These are phyloP conservation scores for Trichoderma aggressivum DNA, from an alignment of 2,329 filamentous ascomycete species.

Conservation along the genomic window DNA sequence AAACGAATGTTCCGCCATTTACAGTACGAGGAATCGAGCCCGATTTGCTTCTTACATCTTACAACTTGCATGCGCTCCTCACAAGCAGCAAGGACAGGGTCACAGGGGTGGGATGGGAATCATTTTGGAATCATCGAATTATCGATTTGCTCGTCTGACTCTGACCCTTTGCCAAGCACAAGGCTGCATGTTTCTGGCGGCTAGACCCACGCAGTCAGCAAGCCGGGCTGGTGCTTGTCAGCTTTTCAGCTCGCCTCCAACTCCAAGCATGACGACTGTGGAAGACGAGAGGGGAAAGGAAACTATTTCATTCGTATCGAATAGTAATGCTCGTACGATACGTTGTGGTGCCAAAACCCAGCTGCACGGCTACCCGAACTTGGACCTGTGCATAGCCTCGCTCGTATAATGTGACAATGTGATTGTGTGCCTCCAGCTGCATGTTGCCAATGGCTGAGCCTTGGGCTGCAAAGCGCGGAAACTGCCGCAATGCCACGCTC, in stretches of 20 bases:
- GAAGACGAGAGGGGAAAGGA: not conserved
- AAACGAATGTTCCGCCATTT: not conserved
- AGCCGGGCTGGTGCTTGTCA: not conserved
- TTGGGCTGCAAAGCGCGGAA: not conserved
- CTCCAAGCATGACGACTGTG: not conserved
- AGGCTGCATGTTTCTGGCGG: not conserved
- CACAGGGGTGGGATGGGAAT: not conserved
- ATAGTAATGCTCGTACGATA: not conserved
- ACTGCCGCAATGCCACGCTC: not conserved
- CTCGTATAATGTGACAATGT: not conserved
- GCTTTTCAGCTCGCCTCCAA: not conserved
- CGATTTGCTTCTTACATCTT: not conserved
- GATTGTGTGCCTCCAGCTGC: not conserved
- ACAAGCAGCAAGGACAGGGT: too few species aligned
- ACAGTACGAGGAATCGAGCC: not conserved
- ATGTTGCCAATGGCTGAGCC: not conserved
- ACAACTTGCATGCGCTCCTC: too few species aligned
- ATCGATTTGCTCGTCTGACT: not conserved
- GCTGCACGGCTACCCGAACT: not conserved
- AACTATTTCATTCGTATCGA: not conserved
- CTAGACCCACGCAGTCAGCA: slow-evolving; percentile 3
- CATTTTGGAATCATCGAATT: not conserved
- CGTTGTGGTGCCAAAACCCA: not conserved
- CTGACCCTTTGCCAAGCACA: not conserved
- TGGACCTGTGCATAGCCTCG: not conserved